Base-by-base conservation (phyloP, 768 basidiomycete species). In the Lactarius akahatsu region DNA sequence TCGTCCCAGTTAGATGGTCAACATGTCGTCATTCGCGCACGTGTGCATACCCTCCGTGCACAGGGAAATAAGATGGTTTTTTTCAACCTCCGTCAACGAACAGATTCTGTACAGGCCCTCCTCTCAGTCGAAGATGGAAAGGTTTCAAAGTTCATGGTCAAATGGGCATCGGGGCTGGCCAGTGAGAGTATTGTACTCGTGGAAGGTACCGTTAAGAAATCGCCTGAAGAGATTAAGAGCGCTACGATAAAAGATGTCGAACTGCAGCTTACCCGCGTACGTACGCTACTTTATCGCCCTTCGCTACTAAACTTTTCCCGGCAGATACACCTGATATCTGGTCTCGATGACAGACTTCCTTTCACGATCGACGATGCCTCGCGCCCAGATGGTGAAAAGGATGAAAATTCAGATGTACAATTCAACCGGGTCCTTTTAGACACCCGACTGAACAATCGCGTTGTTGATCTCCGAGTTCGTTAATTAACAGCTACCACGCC, bases 21-120 rank as follows among this genome's bases (percentile, higher is more conserved):
- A 74, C 84, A 80, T 7, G 90, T 98, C 59, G 78, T 92, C 65
- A 80, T 98, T 67, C 91, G 96, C 70, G 95, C 94, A 15, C 87
- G 97, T 63, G 82, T 99, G 54, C 94, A 96, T 75, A 95, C 91
- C 18, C 89, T 91, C 32, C 89, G 97, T 62, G 90, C 92, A 0
- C 93, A 97, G 76, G 94, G 92, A 71, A 92, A 86, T 79, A 99
- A 94, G 80, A 94, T 98, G 87, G 91, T 92, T 60, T 99, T 99
- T 79, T 78, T 98, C 61, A 88, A 89, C 74, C 83, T 99, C 63
- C 91, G 96, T 66, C 96, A 99, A 76, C 85, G 91, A 71, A 88
- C 84, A 16, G 83, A 90, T 73, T 83, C 96, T 63, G 87, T 99
- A 10, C 96, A 98, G 75, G 95, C 91, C 41, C 79, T 98, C 47